These are phyloP conservation scores for Gossypium bickii DNA, from an alignment of 345 rosid species.

Conservation along the genomic window DNA sequence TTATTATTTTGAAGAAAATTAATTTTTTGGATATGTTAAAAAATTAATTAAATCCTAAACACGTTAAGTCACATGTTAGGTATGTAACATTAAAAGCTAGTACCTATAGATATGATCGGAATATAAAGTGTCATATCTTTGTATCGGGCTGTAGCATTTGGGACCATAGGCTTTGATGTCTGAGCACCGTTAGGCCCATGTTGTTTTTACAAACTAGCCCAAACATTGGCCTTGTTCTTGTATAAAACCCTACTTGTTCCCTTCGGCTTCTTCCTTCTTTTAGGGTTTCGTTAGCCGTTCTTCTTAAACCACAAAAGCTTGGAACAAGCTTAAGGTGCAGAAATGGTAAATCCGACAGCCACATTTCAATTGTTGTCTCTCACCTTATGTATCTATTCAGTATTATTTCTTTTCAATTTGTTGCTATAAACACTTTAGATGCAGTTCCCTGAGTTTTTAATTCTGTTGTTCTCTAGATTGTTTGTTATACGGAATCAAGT, in stretches of 20 bases:
- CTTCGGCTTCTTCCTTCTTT: background rate
- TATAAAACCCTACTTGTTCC: background rate
- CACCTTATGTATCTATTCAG: too few relatives aligned
- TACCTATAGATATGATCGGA: too few relatives aligned
- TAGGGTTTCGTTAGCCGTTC: conserved; percentile 10
- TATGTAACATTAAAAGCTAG: too few relatives aligned
- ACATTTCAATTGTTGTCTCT: background rate
- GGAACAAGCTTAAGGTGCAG: background rate
- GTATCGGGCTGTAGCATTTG: too few relatives aligned
- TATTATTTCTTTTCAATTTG: background rate
- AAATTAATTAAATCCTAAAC: too few relatives aligned
- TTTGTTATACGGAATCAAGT: background rate
- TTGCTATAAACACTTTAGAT: background rate
- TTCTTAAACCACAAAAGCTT: background rate
- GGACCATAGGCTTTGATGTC: too few relatives aligned
- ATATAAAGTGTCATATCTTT: too few relatives aligned
- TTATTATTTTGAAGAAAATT: too few relatives aligned
- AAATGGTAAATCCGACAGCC: conserved; percentile 3
- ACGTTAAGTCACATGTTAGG: too few relatives aligned
- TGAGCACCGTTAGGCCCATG: background rate
- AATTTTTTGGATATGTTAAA: too few relatives aligned
- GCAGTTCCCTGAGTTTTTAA: background rate
- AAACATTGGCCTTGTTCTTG: background rate
- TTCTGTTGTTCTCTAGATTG: background rate
- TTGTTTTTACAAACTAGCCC: background rate